These are phyloP conservation scores for Wickerhamiella nectarea DNA, from an alignment of 805 yeast species.

Conservation along the genomic window DNA sequence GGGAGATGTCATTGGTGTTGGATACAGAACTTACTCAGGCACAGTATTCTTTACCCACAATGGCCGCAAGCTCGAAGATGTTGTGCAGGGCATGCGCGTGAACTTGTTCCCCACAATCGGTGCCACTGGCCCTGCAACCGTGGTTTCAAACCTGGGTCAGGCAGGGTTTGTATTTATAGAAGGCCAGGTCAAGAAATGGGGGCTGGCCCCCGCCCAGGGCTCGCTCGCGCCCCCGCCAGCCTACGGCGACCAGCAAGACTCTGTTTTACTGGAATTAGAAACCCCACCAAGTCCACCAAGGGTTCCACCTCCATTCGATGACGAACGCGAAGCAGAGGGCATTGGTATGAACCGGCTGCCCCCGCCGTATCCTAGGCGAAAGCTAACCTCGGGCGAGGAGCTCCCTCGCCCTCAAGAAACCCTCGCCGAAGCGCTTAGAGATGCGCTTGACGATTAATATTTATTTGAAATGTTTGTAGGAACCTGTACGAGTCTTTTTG, in stretches of 20 bases:
- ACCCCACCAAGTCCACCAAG: conserved; percentile 5
- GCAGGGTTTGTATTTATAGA: conserved; percentile 82
- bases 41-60: conserved; percentile 87
- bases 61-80: conserved; percentile 80
- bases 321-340: conserved; percentile 1
- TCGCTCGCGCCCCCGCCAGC: conserved; percentile 88
- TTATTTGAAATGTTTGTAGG: not conserved
- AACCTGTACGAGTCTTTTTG: too few species aligned
- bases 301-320: conserved; percentile 8
- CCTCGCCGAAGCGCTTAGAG: not conserved
- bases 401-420: not conserved
- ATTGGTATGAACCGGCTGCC: conserved; percentile 11
- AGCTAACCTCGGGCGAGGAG: not conserved
- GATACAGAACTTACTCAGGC: conserved; percentile 70
- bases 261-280: conserved; percentile 48
- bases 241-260: conserved; percentile 66
- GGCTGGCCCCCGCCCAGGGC: conserved; percentile 83
- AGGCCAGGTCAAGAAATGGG: conserved; percentile 91
- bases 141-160: conserved; percentile 86
- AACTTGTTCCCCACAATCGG: conserved; percentile 84
- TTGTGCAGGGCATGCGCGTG: conserved; percentile 55
- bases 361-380: conserved; percentile 6
- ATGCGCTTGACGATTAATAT: not conserved
- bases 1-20: conserved; percentile 91
- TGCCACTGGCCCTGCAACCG: conserved; percentile 61